These are phyloP conservation scores for Aspergillus hortae DNA, from an alignment of 2,329 filamentous ascomycete species.

Conservation along the genomic window DNA sequence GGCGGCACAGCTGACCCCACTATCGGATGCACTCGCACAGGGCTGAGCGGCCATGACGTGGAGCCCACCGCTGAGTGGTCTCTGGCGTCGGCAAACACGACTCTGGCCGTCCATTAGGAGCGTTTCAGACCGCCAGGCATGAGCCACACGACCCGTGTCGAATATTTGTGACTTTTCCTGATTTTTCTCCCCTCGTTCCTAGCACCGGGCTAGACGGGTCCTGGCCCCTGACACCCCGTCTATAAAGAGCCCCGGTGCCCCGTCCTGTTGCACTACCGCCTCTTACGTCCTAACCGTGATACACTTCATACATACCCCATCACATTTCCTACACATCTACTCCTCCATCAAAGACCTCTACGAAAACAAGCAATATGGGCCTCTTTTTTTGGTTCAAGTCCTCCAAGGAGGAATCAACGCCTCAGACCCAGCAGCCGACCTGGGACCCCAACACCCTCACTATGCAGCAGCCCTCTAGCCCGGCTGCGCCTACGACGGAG, in stretches of 20 bases:
- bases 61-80: not conserved
- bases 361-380: constrained; percentile 11
- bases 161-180: not conserved
- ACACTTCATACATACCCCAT: too few relatives aligned
- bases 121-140: too few relatives aligned
- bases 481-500: constrained; percentile 18
- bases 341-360: not conserved
- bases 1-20: not conserved
- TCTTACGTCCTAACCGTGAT: too few relatives aligned
- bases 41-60: not conserved
- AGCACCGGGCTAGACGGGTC: not conserved
- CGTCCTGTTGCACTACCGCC: too few relatives aligned
- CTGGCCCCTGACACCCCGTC: too few relatives aligned
- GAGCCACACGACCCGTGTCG: not conserved
- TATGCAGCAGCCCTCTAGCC: constrained; percentile 25
- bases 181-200: not conserved
- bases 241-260: too few relatives aligned
- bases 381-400: constrained; percentile 27
- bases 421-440: constrained; percentile 8
- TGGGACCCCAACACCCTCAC: constrained; percentile 26
- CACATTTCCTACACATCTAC: not conserved
- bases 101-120: not conserved
- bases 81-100: not conserved
- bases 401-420: constrained; percentile 16
- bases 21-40: not conserved